Evolutionary conservation across 352 stramenopile species (phyloP), one percentile per base, ranked within the genome.

Genomic region (Phytophthora sojae): DNA sequence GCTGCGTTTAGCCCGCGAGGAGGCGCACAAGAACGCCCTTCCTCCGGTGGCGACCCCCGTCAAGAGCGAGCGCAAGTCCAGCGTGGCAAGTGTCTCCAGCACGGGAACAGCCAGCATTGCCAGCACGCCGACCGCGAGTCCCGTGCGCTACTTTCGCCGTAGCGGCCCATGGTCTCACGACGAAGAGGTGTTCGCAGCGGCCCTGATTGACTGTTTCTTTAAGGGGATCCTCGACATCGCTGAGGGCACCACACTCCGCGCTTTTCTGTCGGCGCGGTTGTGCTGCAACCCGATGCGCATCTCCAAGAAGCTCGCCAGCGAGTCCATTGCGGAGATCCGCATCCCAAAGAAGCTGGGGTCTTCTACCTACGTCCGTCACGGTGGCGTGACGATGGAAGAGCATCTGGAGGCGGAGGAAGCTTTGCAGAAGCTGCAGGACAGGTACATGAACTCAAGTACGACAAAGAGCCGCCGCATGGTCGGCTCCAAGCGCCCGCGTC

Each of bases 201-300:
- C 77, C 29, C 69, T 91, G 25, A 94, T 91, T 50, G 83, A 91
- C 54, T 80, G 59, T 29, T 92, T 92, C 62, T 90, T 91, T 67
- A 88, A 89, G 21, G 86, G 86, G 21, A 63, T 82, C 37, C 73
- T 93, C 29, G 74, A 88, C 55, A 75, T 92, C 53, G 56, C 77
- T 0, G 80, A 92, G 59, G 84, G 86, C 58, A 92, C 84, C 47
- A 93, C 83, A 23, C 76, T 93, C 49, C 79, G 86, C 51, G 80
- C 81, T 42, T 90, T 90, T 63, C 65, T 93, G 21, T 82, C 86
- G 19, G 75, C 80, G 5, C 79, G 84, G 4, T 74, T 93, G 57
- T 80, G 81, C 51, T 93, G 86, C 67, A 93, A 91, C 51, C 86
- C 86, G 15, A 93, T 91, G 84, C 80, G 86, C 17, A 83, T 92